Evolutionary conservation across 345 rosid species (phyloP).

Genomic region (Euphorbia tirucalli): DNA sequence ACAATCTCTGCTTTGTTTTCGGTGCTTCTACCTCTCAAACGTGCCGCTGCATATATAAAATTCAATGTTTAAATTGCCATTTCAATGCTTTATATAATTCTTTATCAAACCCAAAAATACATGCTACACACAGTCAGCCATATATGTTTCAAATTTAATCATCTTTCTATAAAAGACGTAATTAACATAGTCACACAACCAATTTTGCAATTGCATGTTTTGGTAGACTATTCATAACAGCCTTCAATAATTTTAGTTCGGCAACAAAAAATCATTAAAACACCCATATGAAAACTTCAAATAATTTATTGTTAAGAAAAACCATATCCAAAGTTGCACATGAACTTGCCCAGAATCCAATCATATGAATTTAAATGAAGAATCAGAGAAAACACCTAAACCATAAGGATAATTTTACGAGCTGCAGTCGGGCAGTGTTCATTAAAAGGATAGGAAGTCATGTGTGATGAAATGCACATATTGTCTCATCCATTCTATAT

Average conservation of each 20-base stretch:
- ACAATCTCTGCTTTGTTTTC: constrained; percentile 74
- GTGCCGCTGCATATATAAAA: constrained; percentile 53
- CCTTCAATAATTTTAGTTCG: not conserved
- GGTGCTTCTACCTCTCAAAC: constrained; percentile 59
- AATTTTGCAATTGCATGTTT: not conserved
- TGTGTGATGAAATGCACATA: not conserved
- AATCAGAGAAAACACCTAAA: too few relatives aligned
- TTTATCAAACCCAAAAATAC: not conserved
- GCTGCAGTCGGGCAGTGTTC: too few relatives aligned
- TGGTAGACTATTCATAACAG: not conserved
- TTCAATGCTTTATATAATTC: not conserved
- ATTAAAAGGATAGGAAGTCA: too few relatives aligned
- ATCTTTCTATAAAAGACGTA: too few relatives aligned
- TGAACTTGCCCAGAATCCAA: not conserved
- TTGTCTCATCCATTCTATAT: too few relatives aligned
- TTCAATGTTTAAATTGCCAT: not conserved
- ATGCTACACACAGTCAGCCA: not conserved
- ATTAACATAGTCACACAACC: too few relatives aligned
- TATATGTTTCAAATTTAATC: not conserved
- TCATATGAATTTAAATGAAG: too few relatives aligned
- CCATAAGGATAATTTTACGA: not conserved
- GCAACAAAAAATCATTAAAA: not conserved
- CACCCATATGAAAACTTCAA: not conserved
- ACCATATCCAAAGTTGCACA: not conserved
- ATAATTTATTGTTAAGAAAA: too few relatives aligned